Conservation (phyloP, 169 alveolate species). For the Plasmodium yoelii region DNA sequence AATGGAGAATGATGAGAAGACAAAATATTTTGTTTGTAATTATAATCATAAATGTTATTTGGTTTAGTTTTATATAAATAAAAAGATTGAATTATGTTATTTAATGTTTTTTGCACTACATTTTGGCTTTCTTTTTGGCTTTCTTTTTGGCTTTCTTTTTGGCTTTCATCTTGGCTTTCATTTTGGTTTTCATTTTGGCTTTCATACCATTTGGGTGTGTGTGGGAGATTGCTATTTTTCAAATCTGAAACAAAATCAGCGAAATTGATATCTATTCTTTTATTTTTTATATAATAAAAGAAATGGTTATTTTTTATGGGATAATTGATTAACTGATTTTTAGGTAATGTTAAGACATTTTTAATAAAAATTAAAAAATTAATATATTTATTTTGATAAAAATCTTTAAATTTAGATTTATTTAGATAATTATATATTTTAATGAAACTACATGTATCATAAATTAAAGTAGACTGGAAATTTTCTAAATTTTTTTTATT, state of each 20-base stretch:
- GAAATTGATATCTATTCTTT: constrained; percentile 62
- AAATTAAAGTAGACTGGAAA: constrained; percentile 63
- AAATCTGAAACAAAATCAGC: constrained; percentile 13
- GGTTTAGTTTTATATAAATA: no score
- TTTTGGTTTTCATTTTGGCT: no score
- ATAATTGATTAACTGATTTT: constrained; percentile 14
- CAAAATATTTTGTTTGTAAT: no score
- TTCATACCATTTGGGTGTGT: neutral
- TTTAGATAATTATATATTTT: constrained; percentile 57
- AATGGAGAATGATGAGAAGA: no score
- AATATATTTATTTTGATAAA: constrained; percentile 45
- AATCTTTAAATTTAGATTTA: constrained; percentile 33
- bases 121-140: neutral
- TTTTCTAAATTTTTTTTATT: constrained; percentile 38
- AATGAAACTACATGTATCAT: constrained; percentile 72
- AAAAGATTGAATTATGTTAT: no score
- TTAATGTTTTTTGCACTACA: no score
- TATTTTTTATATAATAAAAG: constrained; percentile 46
- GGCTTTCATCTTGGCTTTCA: no score
- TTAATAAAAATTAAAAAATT: constrained; percentile 45
- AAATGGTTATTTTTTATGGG: constrained; percentile 51
- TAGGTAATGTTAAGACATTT: constrained; percentile 50
- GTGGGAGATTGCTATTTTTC: neutral
- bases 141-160: constrained; percentile 4
- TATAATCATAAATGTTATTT: no score